phyloP scores from a whole-genome alignment of 768 basidiomycete species.

The Vararia minispora region DNA sequence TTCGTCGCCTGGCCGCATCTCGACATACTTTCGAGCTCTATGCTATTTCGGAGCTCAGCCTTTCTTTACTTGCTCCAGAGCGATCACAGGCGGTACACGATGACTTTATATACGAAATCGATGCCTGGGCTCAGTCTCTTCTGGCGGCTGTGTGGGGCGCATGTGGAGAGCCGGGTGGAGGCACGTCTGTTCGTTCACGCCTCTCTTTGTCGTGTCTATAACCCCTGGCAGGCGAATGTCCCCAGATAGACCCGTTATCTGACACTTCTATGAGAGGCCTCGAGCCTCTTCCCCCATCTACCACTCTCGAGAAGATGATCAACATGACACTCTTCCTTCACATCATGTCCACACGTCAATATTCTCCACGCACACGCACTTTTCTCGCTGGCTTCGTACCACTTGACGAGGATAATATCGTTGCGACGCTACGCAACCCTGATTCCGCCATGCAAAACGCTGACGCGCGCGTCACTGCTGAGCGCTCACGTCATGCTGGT shows the following conservation, averaged over 20 bases:
- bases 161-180: constrained; percentile 31
- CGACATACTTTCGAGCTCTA: constrained; percentile 33
- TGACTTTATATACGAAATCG: constrained; percentile 25
- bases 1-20: constrained; percentile 32
- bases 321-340: constrained; percentile 41
- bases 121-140: constrained; percentile 35
- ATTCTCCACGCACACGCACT: constrained; percentile 38
- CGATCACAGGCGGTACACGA: constrained; percentile 13
- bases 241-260: constrained; percentile 28
- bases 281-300: constrained; percentile 25
- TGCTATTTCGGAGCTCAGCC: constrained; percentile 24
- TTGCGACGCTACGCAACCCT: constrained; percentile 38
- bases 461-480: constrained; percentile 28
- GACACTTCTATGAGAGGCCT: constrained; percentile 37
- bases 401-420: constrained; percentile 33
- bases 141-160: constrained; percentile 32
- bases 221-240: constrained; percentile 26
- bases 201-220: background rate
- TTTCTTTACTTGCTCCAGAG: constrained; percentile 16
- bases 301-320: constrained; percentile 31
- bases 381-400: constrained; percentile 30
- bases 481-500: constrained; percentile 31
- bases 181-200: constrained; percentile 12
- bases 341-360: constrained; percentile 34
- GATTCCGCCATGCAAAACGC: constrained; percentile 32